Evolutionary conservation across 2,329 filamentous ascomycete genomes (phyloP).

Genomic region (Alternaria solani): DNA sequence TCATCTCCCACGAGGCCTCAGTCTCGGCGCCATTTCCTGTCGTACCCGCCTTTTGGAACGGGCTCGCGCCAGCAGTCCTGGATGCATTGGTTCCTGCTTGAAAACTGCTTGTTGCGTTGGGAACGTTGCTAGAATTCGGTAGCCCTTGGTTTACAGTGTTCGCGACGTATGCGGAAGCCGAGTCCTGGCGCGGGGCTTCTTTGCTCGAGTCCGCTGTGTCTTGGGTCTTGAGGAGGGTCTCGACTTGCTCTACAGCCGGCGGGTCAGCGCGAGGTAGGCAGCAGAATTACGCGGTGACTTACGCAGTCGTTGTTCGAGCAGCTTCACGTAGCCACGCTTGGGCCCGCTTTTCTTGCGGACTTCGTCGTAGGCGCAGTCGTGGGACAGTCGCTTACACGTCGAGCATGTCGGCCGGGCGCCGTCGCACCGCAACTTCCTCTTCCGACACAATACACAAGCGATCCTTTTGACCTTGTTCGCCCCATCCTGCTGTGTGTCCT

Average conservation of each 20-base stretch:
- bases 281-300: conserved; percentile 51
- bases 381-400: conserved; percentile 85
- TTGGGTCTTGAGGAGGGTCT: conserved; percentile 85
- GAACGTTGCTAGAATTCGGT: conserved; percentile 30
- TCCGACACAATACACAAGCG: conserved; percentile 92
- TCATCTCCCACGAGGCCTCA: conserved; percentile 81
- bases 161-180: conserved; percentile 43
- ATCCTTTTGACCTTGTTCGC: conserved; percentile 74
- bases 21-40: conserved; percentile 29
- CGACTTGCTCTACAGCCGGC: conserved; percentile 77
- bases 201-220: conserved; percentile 58
- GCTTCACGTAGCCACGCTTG: conserved; percentile 93
- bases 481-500: conserved; percentile 56
- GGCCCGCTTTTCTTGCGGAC: conserved; percentile 93
- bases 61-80: conserved; percentile 28
- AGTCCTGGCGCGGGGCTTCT: conserved; percentile 33
- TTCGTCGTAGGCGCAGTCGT: conserved; percentile 90
- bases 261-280: conserved; percentile 18
- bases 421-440: conserved; percentile 91
- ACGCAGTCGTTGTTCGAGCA: conserved; percentile 91
- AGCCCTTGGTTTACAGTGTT: conserved; percentile 39
- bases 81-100: conserved; percentile 18
- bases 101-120: conserved; percentile 23
- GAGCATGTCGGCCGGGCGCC: conserved; percentile 84
- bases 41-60: conserved; percentile 24